phyloP scores from a whole-genome alignment of 1,284 basidiomycete species.

The Ustilago bromivora region DNA sequence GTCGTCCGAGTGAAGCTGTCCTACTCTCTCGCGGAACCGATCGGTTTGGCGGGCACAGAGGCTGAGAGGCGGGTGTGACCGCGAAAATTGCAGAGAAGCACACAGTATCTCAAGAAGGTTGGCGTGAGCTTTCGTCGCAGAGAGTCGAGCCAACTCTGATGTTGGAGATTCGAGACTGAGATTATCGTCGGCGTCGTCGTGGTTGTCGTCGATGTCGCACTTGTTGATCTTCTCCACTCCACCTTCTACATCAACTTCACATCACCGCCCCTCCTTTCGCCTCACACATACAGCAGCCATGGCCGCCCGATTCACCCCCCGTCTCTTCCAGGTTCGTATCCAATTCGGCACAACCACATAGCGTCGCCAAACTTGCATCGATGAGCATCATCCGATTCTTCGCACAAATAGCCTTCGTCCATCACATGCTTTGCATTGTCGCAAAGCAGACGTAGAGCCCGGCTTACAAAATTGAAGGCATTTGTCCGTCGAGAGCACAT shows the following conservation, averaged over 20 bases:
- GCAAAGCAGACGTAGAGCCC: not conserved
- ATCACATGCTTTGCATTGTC: not conserved
- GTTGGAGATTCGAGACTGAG: conserved; percentile 8
- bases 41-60: conserved; percentile 23
- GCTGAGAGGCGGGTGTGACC: conserved; percentile 17
- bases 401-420: not conserved
- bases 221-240: conserved; percentile 21
- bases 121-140: conserved; percentile 24
- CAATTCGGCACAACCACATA: not conserved
- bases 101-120: conserved; percentile 19
- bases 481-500: not conserved
- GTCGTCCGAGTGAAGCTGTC: conserved; percentile 13
- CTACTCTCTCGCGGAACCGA: conserved; percentile 35
- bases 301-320: conserved; percentile 58
- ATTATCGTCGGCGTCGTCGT: conserved; percentile 11
- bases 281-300: conserved; percentile 27
- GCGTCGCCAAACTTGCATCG: conserved; percentile 1
- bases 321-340: conserved; percentile 55
- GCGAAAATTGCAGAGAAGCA: conserved; percentile 26
- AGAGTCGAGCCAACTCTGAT: conserved; percentile 1
- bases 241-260: conserved; percentile 6
- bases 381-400: not conserved
- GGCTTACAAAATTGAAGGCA: not conserved
- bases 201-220: conserved; percentile 17
- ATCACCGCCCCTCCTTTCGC: not conserved